Evolutionary conservation across 2,329 filamentous ascomycete genomes (phyloP).

Genomic region (Phaeophleospora eucalypticola): DNA sequence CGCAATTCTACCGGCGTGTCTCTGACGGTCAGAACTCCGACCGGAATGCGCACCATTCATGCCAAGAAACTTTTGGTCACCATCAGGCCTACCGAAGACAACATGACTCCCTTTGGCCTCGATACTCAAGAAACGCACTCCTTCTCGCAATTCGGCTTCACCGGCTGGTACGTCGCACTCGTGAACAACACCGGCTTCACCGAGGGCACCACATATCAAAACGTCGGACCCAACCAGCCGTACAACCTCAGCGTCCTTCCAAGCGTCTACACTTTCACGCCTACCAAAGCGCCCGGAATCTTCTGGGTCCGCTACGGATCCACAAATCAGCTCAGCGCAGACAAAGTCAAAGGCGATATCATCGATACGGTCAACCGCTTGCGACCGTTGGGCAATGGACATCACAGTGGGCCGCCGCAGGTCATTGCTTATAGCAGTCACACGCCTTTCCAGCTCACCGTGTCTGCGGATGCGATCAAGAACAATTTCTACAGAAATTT

Average conservation of each 20-base stretch:
- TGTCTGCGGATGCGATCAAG: too few species aligned
- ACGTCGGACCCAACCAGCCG: background rate
- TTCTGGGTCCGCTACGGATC: background rate
- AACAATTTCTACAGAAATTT: too few species aligned
- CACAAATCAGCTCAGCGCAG: background rate
- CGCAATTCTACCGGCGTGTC: conserved; percentile 13
- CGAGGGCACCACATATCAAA: conserved; percentile 4
- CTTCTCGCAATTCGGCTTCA: conserved; percentile 33
- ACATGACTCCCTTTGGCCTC: conserved; percentile 33
- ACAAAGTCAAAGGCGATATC: background rate
- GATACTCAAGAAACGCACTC: conserved; percentile 25
- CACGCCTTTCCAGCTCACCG: too few species aligned
- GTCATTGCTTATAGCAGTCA: too few species aligned
- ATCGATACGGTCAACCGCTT: background rate
- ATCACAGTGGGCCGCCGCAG: too few species aligned
- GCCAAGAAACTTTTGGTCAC: conserved; percentile 35
- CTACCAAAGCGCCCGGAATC: background rate
- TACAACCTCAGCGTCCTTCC: background rate
- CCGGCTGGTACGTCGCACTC: conserved; percentile 36
- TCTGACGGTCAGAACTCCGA: conserved; percentile 31
- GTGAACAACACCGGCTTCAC: conserved; percentile 37
- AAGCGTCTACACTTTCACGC: background rate
- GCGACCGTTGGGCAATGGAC: too few species aligned
- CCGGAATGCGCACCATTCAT: conserved; percentile 29
- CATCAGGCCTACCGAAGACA: conserved; percentile 32